Evolutionary conservation across 805 yeast genomes (phyloP).

Genomic region (Ogataea angusta): DNA sequence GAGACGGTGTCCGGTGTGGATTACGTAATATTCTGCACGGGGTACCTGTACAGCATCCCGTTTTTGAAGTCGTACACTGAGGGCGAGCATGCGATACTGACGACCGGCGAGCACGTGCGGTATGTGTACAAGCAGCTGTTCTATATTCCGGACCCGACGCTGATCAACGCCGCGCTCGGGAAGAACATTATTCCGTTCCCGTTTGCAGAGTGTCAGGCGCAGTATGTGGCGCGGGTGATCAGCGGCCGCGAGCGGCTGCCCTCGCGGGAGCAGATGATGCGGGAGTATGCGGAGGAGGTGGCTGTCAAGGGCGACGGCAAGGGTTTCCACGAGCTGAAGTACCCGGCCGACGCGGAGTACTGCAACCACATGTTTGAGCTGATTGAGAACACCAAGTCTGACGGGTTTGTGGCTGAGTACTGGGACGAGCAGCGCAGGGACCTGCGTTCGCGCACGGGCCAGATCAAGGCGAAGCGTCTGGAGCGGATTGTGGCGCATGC

Average conservation of each 20-base stretch:
- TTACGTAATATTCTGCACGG: slow-evolving; percentile 66
- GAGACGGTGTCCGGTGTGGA: slow-evolving; percentile 46
- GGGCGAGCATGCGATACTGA: slow-evolving; percentile 26
- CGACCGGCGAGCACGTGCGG: slow-evolving; percentile 37
- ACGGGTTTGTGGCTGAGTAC: slow-evolving; percentile 32
- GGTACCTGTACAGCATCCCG: slow-evolving; percentile 66
- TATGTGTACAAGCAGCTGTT: slow-evolving; percentile 45
- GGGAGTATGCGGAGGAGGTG: slow-evolving; percentile 33
- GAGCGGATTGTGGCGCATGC: slow-evolving; percentile 30
- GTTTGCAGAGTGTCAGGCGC: slow-evolving; percentile 47
- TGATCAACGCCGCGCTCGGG: slow-evolving; percentile 40
- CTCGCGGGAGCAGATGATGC: slow-evolving; percentile 33
- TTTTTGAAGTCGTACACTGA: slow-evolving; percentile 41
- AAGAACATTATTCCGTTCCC: slow-evolving; percentile 51
- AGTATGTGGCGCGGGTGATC: slow-evolving; percentile 39
- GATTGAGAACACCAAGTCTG: slow-evolving; percentile 34
- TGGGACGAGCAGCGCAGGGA: slow-evolving; percentile 30
- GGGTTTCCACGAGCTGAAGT: slow-evolving; percentile 49
- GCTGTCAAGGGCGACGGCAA: slow-evolving; percentile 45
- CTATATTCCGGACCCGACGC: slow-evolving; percentile 43
- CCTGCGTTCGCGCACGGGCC: slow-evolving; percentile 25
- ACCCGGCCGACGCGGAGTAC: slow-evolving; percentile 60
- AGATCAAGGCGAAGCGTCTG: slow-evolving; percentile 29
- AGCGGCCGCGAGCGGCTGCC: slow-evolving; percentile 45
- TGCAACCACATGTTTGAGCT: slow-evolving; percentile 43